These are phyloP conservation scores for Kazachstania sp. DNA, from an alignment of 1,139 yeast species.

Conservation along the genomic window DNA sequence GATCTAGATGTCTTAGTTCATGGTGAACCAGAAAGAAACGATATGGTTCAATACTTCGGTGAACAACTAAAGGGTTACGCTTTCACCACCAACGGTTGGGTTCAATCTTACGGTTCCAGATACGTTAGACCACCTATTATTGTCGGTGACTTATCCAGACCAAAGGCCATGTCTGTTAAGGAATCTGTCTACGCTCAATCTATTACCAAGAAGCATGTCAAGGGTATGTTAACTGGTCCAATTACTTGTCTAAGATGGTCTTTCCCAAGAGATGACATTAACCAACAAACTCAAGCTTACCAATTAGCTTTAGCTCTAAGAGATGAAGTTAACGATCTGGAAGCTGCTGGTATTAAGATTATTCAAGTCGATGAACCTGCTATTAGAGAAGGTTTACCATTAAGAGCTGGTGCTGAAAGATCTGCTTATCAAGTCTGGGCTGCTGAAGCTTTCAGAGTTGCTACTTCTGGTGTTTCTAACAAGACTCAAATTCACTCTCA, in stretches of 20 bases:
- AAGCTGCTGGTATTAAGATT: constrained; percentile 95
- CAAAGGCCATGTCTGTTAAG: constrained; percentile 96
- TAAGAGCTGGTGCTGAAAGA: constrained; percentile 96
- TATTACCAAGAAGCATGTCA: constrained; percentile 88
- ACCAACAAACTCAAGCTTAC: constrained; percentile 89
- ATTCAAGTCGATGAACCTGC: constrained; percentile 99
- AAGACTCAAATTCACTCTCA: constrained; percentile 98
- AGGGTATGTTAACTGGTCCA: constrained; percentile 99
- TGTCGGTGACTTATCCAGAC: constrained; percentile 99
- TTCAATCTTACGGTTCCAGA: constrained; percentile 99
- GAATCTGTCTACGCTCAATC: constrained; percentile 99
- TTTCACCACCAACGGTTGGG: constrained; percentile 99
- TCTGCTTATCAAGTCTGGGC: constrained; percentile 97
- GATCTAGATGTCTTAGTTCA: constrained; percentile 97
- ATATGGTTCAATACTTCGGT: constrained; percentile 99
- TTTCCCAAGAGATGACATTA: constrained; percentile 98
- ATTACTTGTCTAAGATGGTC: constrained; percentile 99
- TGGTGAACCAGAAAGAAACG: constrained; percentile 99
- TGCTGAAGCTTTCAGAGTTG: constrained; percentile 98
- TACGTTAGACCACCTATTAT: constrained; percentile 99
- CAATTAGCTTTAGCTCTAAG: constrained; percentile 97
- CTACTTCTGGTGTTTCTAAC: constrained; percentile 95
- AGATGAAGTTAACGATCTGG: constrained; percentile 97
- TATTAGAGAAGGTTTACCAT: constrained; percentile 98
- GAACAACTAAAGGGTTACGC: constrained; percentile 97